Conservation (phyloP, 1,284 basidiomycete species). For the Ustilago trichophora region DNA sequence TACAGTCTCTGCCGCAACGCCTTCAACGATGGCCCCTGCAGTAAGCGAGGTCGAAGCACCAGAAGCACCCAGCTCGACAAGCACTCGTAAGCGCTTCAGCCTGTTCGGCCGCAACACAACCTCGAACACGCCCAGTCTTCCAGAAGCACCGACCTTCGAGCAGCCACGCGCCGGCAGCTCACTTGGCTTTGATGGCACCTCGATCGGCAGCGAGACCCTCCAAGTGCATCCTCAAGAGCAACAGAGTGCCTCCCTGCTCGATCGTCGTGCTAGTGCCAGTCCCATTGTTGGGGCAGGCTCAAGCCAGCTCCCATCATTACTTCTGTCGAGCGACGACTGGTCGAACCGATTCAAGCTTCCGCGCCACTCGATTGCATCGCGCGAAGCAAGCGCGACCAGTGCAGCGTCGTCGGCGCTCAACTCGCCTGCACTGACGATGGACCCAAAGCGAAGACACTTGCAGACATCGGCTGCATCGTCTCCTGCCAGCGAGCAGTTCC, state of each 20-base stretch:
- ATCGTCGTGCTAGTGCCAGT: slow-evolving; percentile 22
- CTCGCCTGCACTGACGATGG: slow-evolving; percentile 36
- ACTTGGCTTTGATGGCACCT: slow-evolving; percentile 8
- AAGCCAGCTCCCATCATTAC: slow-evolving; percentile 11
- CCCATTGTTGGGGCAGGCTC: slow-evolving; percentile 2
- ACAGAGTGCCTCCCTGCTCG: slow-evolving; percentile 6
- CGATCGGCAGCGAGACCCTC: slow-evolving; percentile 4
- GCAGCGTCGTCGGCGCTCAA: slow-evolving; percentile 14
- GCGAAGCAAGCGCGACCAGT: not conserved
- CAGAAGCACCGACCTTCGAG: slow-evolving; percentile 3
- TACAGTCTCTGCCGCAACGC: not conserved
- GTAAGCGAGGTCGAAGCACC: slow-evolving; percentile 1
- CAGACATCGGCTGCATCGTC: slow-evolving; percentile 23
- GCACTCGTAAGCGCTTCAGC: slow-evolving; percentile 27
- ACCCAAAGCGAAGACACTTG: slow-evolving; percentile 20
- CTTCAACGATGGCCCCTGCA: not conserved
- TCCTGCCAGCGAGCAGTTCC: slow-evolving; percentile 28
- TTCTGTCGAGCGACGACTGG: slow-evolving; percentile 25
- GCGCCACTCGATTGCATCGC: slow-evolving; percentile 19
- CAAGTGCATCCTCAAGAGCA: not conserved
- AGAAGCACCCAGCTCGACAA: not conserved
- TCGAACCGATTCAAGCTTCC: slow-evolving; percentile 29
- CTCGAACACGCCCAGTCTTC: slow-evolving; percentile 13
- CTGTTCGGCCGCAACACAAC: slow-evolving; percentile 25
- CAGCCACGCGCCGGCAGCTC: slow-evolving; percentile 19